These are phyloP conservation scores for Ochromonadaceae sp. DNA, from an alignment of 352 stramenopile genomes.

Conservation along the genomic window DNA sequence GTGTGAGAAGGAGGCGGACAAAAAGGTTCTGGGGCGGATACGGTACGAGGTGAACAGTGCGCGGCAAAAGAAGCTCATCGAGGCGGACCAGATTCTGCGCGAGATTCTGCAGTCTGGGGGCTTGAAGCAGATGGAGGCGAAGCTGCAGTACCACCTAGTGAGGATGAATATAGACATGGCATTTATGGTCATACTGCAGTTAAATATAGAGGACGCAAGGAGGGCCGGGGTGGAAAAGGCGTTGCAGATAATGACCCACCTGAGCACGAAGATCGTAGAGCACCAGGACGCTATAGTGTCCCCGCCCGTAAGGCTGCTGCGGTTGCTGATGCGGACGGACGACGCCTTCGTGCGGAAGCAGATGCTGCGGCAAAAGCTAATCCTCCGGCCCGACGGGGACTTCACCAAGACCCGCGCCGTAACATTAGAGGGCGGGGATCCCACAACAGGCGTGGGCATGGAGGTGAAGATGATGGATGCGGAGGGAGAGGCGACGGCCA, in stretches of 20 bases:
- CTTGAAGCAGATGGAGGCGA: constrained; percentile 5
- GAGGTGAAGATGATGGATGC: too few relatives aligned
- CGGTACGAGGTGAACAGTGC: not conserved
- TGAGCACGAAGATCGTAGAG: not conserved
- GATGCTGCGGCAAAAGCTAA: not conserved
- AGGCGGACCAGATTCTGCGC: not conserved
- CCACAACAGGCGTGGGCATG: not conserved
- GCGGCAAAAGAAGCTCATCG: not conserved
- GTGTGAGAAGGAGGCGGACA: not conserved
- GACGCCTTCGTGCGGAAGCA: not conserved
- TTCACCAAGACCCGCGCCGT: not conserved
- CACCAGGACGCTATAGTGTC: not conserved
- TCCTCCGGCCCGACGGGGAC: not conserved
- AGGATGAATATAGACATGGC: not conserved
- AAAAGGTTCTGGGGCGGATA: not conserved
- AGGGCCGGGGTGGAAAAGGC: not conserved
- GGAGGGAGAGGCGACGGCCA: not conserved
- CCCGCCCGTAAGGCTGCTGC: not conserved
- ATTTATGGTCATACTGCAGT: not conserved
- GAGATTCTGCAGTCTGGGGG: not conserved
- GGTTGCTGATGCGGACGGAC: not conserved
- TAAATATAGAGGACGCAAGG: not conserved
- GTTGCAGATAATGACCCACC: not conserved
- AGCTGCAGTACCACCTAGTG: not conserved
- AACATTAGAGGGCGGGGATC: not conserved